These are phyloP conservation scores for Phoma sp. DNA, from an alignment of 2,329 filamentous ascomycete genomes.

Conservation along the genomic window DNA sequence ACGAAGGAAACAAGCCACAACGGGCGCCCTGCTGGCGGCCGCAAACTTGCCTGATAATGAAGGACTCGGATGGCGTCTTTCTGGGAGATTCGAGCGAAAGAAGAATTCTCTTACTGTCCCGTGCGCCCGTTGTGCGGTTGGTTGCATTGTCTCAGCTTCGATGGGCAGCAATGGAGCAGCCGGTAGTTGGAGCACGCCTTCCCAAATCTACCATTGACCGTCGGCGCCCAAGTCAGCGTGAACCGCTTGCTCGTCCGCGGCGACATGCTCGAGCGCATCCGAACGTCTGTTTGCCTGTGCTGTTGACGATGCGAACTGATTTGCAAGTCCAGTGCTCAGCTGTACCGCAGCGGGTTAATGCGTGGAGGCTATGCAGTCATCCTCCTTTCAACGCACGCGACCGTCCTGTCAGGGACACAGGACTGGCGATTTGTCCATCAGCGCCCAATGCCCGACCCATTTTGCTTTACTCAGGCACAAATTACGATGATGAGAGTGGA, in stretches of 20 bases:
- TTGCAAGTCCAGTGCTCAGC: conserved; percentile 10
- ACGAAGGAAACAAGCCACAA: conserved; percentile 10
- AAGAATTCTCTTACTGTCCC: conserved; percentile 2
- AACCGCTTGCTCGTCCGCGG: conserved; percentile 1
- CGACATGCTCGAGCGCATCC: conserved; percentile 7
- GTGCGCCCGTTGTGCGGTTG: conserved; percentile 9
- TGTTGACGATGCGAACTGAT: conserved; percentile 8
- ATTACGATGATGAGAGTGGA: conserved; percentile 9
- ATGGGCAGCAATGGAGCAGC: conserved; percentile 36
- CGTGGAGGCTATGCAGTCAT: conserved; percentile 34
- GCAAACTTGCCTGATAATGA: conserved; percentile 10
- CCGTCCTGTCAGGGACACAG: conserved; percentile 29
- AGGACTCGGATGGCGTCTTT: not conserved
- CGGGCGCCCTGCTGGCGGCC: conserved; percentile 9
- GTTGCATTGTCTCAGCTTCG: conserved; percentile 26
- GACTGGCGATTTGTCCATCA: conserved; percentile 28
- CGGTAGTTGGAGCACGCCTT: conserved; percentile 21
- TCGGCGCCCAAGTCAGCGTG: not conserved
- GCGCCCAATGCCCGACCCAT: conserved; percentile 37
- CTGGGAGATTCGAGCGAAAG: not conserved
- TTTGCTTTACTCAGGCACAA: conserved; percentile 20
- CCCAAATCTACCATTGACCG: not conserved
- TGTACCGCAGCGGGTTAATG: conserved; percentile 13
- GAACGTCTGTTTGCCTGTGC: conserved; percentile 11
- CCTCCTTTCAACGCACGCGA: conserved; percentile 13